These are phyloP conservation scores for Rubia peregrina DNA, from an alignment of 305 asterid species.

Conservation along the genomic window DNA sequence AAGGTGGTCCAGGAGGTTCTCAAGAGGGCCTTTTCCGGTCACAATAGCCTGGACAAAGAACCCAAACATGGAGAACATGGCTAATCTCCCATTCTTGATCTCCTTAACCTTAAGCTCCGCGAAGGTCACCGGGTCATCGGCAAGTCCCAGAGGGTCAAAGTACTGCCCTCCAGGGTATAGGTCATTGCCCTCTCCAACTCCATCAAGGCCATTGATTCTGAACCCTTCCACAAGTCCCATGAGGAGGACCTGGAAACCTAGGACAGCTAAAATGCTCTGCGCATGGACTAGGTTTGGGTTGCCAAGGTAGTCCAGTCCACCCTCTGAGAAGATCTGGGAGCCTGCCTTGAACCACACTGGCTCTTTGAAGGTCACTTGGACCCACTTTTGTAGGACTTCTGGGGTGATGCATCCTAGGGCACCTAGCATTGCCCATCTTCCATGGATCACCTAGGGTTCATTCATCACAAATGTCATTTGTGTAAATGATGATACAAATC, in stretches of 20 bases:
- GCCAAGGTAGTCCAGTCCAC: conserved; percentile 73
- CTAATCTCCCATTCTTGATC: conserved; percentile 69
- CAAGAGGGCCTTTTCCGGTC: conserved; percentile 30
- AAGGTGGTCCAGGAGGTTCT: conserved; percentile 73
- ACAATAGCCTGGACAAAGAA: conserved; percentile 30
- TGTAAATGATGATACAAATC: neutral
- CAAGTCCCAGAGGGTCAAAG: conserved; percentile 75
- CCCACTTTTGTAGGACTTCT: conserved; percentile 53
- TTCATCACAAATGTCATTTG: neutral
- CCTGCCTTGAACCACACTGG: conserved; percentile 89
- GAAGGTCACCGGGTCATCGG: conserved; percentile 60
- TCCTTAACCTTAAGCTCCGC: conserved; percentile 78
- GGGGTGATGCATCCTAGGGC: conserved; percentile 78
- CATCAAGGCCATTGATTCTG: conserved; percentile 64
- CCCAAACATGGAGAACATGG: conserved; percentile 44
- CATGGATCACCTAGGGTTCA: conserved; percentile 49
- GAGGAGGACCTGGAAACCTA: conserved; percentile 63
- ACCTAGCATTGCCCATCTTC: conserved; percentile 83
- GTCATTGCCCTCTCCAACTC: conserved; percentile 72
- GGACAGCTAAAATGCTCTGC: conserved; percentile 71
- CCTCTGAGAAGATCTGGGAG: conserved; percentile 62
- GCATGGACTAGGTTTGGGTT: conserved; percentile 76
- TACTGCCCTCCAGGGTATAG: conserved; percentile 83
- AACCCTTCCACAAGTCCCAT: conserved; percentile 78
- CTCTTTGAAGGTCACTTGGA: conserved; percentile 54